Evolutionary conservation across 805 yeast genomes (phyloP), one percentile per base, ranked within the genome.

Genomic region (Ogataea parapolymorpha): DNA sequence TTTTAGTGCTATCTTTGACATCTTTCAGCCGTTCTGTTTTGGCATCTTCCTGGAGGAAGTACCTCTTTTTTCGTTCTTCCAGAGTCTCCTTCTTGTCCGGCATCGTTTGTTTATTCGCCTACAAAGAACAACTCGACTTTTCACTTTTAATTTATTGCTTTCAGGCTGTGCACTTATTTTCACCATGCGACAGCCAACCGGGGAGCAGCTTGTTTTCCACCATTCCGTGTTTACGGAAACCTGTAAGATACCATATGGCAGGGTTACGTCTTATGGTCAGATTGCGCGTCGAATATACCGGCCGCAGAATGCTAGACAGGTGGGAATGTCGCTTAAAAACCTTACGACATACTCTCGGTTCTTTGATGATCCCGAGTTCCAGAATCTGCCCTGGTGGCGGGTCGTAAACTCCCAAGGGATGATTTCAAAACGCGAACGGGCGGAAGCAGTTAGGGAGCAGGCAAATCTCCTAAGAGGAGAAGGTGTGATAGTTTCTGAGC

Each of bases 301-400:
- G 36, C 93, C 95, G 0, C 72, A 66, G 36, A 80, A 83, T 48
- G 71, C 93, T 1, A 67, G 95, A 5, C 88, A 78, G 45, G 93
- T 85, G 1, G 95, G 95, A 0, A 72, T 74, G 24, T 75, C 89
- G 0, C 63, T 85, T 44, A 85, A 85, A 59, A 66, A 74, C 34
- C 65, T 78, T 11, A 68, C 71, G 1, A n/a, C 25, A 3, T 48
- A 53, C 36, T 31, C 12, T 7, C 33, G 40, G 6, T 37, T 27
- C 7, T 40, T 51, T 54, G 13, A 40, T 4, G 55, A 50, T 25
- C 62, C 61, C 48, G 61, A 63, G 39, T 37, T 53, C 8, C 59
- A 50, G 2, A 65, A 63, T 8, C 72, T 84, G 11, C 91, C 91
- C 4, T 85, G 95, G 95, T 85, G 91, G 91, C 62, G 95, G 26